A percentile compares a stretch with the other conserved stretches of the same genome.
phyloP scores from a whole-genome alignment of 495 filamentous ascomycete species.

The Usnea hakonensis region DNA sequence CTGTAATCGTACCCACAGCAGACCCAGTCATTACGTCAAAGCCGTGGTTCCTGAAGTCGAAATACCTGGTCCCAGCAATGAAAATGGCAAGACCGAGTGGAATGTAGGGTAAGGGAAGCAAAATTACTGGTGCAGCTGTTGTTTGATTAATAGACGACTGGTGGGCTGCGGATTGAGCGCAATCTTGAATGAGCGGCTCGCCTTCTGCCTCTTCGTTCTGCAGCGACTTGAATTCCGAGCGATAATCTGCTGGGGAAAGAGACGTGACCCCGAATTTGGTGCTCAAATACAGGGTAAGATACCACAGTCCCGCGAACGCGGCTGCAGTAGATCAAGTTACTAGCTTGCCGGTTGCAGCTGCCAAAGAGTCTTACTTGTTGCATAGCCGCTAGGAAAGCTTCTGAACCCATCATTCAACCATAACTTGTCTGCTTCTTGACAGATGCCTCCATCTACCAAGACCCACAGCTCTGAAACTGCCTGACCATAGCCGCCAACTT shows the following conservation, averaged over 20 bases:
- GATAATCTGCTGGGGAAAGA: conserved; percentile 47
- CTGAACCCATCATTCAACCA: conserved; percentile 52
- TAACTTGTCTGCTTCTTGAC: conserved; percentile 34
- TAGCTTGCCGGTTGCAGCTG: background rate
- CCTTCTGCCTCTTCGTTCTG: conserved; percentile 1
- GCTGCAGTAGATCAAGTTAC: conserved; percentile 30
- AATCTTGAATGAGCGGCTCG: background rate
- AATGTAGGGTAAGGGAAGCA: conserved; percentile 48
- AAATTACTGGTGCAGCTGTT: conserved; percentile 50
- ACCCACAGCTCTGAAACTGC: conserved; percentile 36
- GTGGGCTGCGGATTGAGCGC: background rate
- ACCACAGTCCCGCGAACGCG: conserved; percentile 54
- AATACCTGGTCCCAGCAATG: conserved; percentile 54
- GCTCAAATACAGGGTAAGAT: conserved; percentile 55
- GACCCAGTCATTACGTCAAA: conserved; percentile 57
- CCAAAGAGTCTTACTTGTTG: conserved; percentile 45
- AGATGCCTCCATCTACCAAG: conserved; percentile 47
- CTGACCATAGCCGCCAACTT: conserved; percentile 44
- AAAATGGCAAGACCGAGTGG: conserved; percentile 54
- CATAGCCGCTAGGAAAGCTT: conserved; percentile 61
- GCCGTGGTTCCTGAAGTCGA: conserved; percentile 54
- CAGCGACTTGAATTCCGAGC: background rate
- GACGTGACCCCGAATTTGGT: conserved; percentile 53
- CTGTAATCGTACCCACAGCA: conserved; percentile 46
- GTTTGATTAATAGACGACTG: conserved; percentile 29